These are phyloP conservation scores for Mycena maculata DNA, from an alignment of 768 basidiomycete species.

Conservation along the genomic window DNA sequence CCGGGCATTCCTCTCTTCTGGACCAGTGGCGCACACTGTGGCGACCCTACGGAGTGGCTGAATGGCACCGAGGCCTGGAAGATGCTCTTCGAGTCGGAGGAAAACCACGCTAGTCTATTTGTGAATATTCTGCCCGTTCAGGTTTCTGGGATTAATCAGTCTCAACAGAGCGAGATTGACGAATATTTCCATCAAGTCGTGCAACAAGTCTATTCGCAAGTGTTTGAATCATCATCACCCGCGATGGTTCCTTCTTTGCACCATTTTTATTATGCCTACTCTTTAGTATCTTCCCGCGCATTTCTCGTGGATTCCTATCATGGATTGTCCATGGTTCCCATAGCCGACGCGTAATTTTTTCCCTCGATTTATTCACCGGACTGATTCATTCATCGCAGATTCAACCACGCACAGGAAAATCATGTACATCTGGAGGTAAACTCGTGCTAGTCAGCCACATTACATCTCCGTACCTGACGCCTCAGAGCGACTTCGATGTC, in stretches of 20 bases:
- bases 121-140: conserved; percentile 34
- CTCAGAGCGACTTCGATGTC: conserved; percentile 78
- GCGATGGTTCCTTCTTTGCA: conserved; percentile 40
- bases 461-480: conserved; percentile 19
- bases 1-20: conserved; percentile 76
- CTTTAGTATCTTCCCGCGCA: conserved; percentile 82
- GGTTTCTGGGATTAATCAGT: too few relatives aligned
- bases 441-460: conserved; percentile 15
- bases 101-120: conserved; percentile 35
- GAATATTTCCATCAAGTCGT: conserved; percentile 50
- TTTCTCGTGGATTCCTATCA: conserved; percentile 89
- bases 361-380: conserved; percentile 2
- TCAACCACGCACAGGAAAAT: conserved; percentile 78
- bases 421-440: conserved; percentile 80
- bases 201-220: conserved; percentile 32
- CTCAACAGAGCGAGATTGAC: conserved; percentile 47
- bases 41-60: conserved; percentile 52
- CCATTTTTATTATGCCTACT: conserved; percentile 65
- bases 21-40: conserved; percentile 49
- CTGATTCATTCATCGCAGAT: conserved; percentile 59
- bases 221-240: conserved; percentile 12
- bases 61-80: conserved; percentile 56
- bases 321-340: conserved; percentile 84
- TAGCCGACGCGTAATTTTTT: conserved; percentile 79
- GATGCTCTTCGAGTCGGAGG: conserved; percentile 35